Conservation (phyloP, 2,329 filamentous ascomycete species). For the Pseudocercospora musae region DNA sequence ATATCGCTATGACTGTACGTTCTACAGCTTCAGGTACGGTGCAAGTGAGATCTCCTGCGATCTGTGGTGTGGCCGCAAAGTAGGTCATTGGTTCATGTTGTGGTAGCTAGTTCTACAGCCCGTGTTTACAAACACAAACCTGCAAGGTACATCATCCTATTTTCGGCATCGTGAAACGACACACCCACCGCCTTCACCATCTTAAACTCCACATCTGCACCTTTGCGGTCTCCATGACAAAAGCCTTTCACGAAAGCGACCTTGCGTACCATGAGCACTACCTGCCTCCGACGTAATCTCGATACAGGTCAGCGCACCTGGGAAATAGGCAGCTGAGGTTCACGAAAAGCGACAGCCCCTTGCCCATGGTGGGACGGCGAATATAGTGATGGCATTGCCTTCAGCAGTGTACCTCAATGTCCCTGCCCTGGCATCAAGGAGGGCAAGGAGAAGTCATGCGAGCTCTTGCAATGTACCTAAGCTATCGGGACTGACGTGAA, state of each 20-base stretch:
- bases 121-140: background rate
- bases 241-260: background rate
- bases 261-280: background rate
- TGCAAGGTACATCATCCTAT: background rate
- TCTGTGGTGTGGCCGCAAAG: background rate
- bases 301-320: background rate
- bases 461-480: background rate
- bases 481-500: no score
- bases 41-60: background rate
- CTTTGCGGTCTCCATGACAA: conserved; percentile 5
- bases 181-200: background rate
- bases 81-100: background rate
- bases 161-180: background rate
- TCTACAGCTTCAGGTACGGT: background rate
- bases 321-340: background rate
- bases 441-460: background rate
- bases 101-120: background rate
- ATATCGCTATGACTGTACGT: background rate
- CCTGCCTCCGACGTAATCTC: no score
- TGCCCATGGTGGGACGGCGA: no score
- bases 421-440: background rate
- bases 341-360: background rate
- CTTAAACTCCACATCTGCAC: background rate
- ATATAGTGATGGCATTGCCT: no score
- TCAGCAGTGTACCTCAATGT: background rate